Evolutionary conservation across 2,329 filamentous ascomycete species (phyloP).

Genomic region (Aureobasidium mangrovei): DNA sequence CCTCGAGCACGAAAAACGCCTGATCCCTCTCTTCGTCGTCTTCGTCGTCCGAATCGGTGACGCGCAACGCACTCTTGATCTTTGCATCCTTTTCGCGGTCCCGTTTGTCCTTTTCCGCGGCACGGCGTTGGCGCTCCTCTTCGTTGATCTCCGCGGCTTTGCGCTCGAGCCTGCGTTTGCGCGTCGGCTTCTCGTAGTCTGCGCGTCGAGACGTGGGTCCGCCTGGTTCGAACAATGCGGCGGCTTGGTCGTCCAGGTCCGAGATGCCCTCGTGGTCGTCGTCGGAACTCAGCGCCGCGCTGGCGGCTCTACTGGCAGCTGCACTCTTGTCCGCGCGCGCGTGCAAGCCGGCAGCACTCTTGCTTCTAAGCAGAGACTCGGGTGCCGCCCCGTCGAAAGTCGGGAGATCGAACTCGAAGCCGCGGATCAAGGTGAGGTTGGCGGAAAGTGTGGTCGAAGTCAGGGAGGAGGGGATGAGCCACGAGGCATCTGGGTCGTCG

Average conservation of each 20-base stretch:
- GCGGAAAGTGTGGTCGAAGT: slow-evolving; percentile 59
- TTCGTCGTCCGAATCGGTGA: slow-evolving; percentile 81
- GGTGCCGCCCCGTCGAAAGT: slow-evolving; percentile 66
- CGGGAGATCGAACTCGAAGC: slow-evolving; percentile 69
- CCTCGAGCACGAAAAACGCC: slow-evolving; percentile 72
- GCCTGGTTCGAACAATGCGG: slow-evolving; percentile 58
- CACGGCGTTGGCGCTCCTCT: slow-evolving; percentile 50
- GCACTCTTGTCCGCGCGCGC: slow-evolving; percentile 7
- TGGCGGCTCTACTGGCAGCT: slow-evolving; percentile 7
- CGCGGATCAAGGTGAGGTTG: slow-evolving; percentile 62
- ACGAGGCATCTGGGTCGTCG: slow-evolving; percentile 66
- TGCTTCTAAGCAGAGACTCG: slow-evolving; percentile 70
- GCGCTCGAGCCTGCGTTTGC: slow-evolving; percentile 48
- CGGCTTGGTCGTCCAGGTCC: slow-evolving; percentile 30
- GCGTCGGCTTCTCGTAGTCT: slow-evolving; percentile 44
- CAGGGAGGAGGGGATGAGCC: slow-evolving; percentile 64
- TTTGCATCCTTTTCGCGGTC: slow-evolving; percentile 68
- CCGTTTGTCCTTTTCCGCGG: slow-evolving; percentile 53
- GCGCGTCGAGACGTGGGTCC: slow-evolving; percentile 46
- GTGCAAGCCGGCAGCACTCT: slow-evolving; percentile 38
- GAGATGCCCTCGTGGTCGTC: slow-evolving; percentile 12
- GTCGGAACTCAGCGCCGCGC: slow-evolving; percentile 8
- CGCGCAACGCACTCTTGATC: slow-evolving; percentile 77
- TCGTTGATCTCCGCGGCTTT: slow-evolving; percentile 52
- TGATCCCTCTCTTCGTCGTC: slow-evolving; percentile 65